phyloP scores from a whole-genome alignment of 805 yeast genomes.

The Wickerhamiella nectarea region DNA sequence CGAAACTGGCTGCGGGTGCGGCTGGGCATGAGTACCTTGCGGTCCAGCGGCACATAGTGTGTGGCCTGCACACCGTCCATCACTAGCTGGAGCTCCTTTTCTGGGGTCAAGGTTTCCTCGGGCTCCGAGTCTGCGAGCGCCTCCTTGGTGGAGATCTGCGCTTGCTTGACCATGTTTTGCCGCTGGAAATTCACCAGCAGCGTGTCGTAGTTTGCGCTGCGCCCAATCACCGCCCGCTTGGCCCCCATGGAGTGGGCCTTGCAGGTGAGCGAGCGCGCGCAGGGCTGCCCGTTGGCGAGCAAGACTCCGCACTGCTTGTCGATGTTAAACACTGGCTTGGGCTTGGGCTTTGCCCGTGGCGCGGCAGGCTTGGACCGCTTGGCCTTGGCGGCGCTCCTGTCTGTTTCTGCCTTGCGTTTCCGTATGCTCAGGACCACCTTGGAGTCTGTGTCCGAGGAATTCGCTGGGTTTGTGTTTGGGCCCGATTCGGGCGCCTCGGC shows the following conservation, averaged over 20 bases:
- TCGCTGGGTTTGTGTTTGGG: neutral
- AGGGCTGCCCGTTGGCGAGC: constrained; percentile 70
- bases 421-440: neutral
- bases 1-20: constrained; percentile 62
- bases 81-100: constrained; percentile 73
- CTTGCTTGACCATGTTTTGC: constrained; percentile 67
- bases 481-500: neutral
- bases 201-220: constrained; percentile 85
- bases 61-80: constrained; percentile 68
- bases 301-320: constrained; percentile 85
- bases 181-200: constrained; percentile 81
- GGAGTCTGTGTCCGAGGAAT: neutral
- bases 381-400: constrained; percentile 13
- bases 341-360: constrained; percentile 11
- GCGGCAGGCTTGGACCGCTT: constrained; percentile 9
- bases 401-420: constrained; percentile 11
- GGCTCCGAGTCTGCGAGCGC: constrained; percentile 27
- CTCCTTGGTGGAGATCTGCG: constrained; percentile 10
- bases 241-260: constrained; percentile 98
- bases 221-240: constrained; percentile 84
- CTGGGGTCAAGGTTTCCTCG: constrained; percentile 56
- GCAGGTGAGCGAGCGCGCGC: constrained; percentile 93
- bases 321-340: constrained; percentile 17
- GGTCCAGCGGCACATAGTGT: constrained; percentile 48
- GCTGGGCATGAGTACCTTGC: constrained; percentile 56